Evolutionary conservation across 2,329 filamentous ascomycete species (phyloP).

Genomic region (Aspergillus sergii): DNA sequence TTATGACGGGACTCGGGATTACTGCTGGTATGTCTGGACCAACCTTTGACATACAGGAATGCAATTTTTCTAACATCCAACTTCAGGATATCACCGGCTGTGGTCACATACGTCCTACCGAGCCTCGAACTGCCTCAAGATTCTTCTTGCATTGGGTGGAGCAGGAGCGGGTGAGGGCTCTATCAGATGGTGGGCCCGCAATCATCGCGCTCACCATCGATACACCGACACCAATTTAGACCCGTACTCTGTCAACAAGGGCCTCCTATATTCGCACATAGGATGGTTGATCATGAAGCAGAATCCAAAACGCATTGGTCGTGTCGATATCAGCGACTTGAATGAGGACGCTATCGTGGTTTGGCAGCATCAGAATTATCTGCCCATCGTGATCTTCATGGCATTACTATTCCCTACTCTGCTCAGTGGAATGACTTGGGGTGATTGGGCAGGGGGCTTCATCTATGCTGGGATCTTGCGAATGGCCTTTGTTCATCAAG

Average conservation of each 20-base stretch:
- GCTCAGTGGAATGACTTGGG: constrained; percentile 14
- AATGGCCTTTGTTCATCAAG: constrained; percentile 77
- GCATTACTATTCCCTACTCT: constrained; percentile 12
- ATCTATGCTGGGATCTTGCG: constrained; percentile 68
- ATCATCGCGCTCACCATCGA: constrained; percentile 21
- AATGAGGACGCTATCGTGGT: constrained; percentile 17
- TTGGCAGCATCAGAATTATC: constrained; percentile 22
- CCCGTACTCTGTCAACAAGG: constrained; percentile 17
- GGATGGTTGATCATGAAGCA: constrained; percentile 22
- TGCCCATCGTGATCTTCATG: constrained; percentile 14
- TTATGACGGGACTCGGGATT: constrained; percentile 11
- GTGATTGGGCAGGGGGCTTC: constrained; percentile 19
- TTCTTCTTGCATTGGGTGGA: constrained; percentile 14
- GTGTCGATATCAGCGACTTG: constrained; percentile 14
- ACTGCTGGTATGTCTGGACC: constrained; percentile 9
- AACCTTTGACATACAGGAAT: constrained; percentile 26
- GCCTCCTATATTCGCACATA: constrained; percentile 18
- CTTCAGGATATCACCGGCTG: constrained; percentile 61
- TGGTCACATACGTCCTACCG: constrained; percentile 21
- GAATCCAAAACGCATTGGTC: constrained; percentile 14
- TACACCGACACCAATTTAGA: constrained; percentile 22
- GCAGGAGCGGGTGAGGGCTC: constrained; percentile 17
- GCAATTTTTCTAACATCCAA: background rate
- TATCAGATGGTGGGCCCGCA: constrained; percentile 16
- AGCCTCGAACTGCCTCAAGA: constrained; percentile 10